A percentile compares a stretch with the other conserved stretches of the same genome.
Conservation (phyloP, 2,329 filamentous ascomycete genomes). For the Beauveria rudraprayagi region DNA sequence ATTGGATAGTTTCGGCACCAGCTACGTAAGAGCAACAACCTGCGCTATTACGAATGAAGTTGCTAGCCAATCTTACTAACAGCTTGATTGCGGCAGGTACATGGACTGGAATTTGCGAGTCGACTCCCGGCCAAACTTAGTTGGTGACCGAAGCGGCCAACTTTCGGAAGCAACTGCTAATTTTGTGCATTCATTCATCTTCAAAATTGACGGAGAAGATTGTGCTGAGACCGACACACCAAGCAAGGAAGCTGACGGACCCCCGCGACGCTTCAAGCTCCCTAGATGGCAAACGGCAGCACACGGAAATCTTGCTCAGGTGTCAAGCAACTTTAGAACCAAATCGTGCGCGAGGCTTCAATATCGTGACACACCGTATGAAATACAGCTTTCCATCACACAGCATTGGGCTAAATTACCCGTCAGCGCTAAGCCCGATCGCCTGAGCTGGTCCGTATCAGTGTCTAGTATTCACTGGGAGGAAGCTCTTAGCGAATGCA, state of each 20-base stretch:
- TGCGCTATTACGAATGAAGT: not conserved
- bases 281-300: conserved; percentile 4
- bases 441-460: conserved; percentile 23
- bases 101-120: conserved; percentile 28
- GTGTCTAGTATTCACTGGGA: conserved; percentile 29
- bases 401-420: conserved; percentile 20
- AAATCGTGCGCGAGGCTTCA: conserved; percentile 23
- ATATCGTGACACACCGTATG: conserved; percentile 23
- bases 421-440: conserved; percentile 14
- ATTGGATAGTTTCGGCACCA: conserved; percentile 25
- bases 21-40: conserved; percentile 24
- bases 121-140: conserved; percentile 15
- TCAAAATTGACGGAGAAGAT: not conserved
- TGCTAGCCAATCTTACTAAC: not conserved
- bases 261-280: not conserved
- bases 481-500: conserved; percentile 25
- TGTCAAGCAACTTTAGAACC: conserved; percentile 13
- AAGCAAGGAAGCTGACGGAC: not conserved
- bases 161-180: not conserved
- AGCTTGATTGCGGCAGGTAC: not conserved
- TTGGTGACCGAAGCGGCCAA: not conserved
- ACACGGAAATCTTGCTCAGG: conserved; percentile 3
- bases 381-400: conserved; percentile 25
- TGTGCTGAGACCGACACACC: too few species aligned
- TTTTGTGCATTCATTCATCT: not conserved